Base-by-base conservation (phyloP, 768 basidiomycete species). In the Crepidotus variabilis region DNA sequence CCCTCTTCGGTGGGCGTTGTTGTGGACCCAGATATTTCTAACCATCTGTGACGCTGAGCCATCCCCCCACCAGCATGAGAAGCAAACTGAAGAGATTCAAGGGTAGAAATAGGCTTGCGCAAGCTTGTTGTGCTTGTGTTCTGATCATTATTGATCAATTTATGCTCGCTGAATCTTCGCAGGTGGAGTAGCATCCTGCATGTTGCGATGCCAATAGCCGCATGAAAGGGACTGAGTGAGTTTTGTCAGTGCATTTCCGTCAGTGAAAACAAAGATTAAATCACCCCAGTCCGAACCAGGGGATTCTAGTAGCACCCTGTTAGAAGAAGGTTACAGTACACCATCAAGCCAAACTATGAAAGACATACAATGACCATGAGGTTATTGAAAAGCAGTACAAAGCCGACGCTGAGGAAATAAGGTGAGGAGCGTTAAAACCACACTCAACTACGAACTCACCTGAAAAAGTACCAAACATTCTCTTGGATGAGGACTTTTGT, bases 201-300 rank as follows among this genome's bases (percentile, higher is more conserved):
- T 18, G 79, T 79, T 57, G 77, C 65, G 20, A 81, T 78, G 1
- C 76, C 78, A 32, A 77, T 67, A 1, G 77, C 76, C 1, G 77
- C 78, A 54, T 79, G 78, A 60, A 81, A 79, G 11, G 79, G 78
- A 4, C 75, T 76, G 51, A 18, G 21, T 13, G 2, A 11, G 33
- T 36, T 34, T 4, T 54, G 10, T 54, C 10, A 21, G 14, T 47
- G 20, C 2, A 6, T 9, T 47, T 16, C 8, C 7, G 28, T 1
- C 28, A 3, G 20, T 10, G 16, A 8, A 10, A 11, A 22, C 11
- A 24, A 32, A 35, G n/a, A 23, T 20, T 2, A 28, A 61, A 69
- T 24, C 58, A 73, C 74, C 67, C 73, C 60, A 76, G 78, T 55
- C 79, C 76, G 55, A 81, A 79, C 79, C 79, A 81, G 1, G 78